Conservation (phyloP, 805 yeast species). For the Torulaspora gathmanii region DNA sequence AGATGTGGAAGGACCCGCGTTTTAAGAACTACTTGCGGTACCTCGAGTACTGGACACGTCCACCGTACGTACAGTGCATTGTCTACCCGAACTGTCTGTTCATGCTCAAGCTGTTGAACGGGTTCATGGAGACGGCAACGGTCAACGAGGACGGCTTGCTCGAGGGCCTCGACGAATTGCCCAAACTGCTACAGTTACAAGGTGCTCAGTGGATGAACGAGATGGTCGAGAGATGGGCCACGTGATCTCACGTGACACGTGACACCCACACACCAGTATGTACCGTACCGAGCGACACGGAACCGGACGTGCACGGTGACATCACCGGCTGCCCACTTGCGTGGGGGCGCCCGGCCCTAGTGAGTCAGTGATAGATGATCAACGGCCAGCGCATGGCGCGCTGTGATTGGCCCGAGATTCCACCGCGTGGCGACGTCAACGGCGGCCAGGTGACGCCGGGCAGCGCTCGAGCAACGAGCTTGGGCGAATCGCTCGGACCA, state of each 20-base stretch:
- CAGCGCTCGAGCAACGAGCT: too few species aligned
- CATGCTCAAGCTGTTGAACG: conserved; percentile 55
- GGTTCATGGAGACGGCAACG: conserved; percentile 28
- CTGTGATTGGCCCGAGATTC: conserved; percentile 1
- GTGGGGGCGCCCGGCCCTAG: not conserved
- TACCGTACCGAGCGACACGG: too few species aligned
- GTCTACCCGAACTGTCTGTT: conserved; percentile 85
- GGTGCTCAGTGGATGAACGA: conserved; percentile 52
- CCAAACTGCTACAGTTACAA: conserved; percentile 42
- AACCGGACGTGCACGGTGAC: not conserved
- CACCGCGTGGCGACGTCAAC: not conserved
- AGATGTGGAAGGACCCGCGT: conserved; percentile 57
- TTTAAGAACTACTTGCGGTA: conserved; percentile 75
- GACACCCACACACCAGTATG: too few species aligned
- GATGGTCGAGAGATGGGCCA: conserved; percentile 65
- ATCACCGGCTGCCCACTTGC: not conserved
- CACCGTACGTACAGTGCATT: conserved; percentile 49
- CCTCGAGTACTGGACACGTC: conserved; percentile 78
- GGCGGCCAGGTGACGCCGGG: too few species aligned
- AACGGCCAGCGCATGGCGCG: not conserved
- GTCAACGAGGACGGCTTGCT: conserved; percentile 47
- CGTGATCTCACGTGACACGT: conserved; percentile 1
- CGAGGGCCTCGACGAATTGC: conserved; percentile 49
- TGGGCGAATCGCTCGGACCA: too few species aligned
- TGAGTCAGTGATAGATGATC: not conserved